Conservation (phyloP, 495 filamentous ascomycete species). For the Neurospora hispaniola region DNA sequence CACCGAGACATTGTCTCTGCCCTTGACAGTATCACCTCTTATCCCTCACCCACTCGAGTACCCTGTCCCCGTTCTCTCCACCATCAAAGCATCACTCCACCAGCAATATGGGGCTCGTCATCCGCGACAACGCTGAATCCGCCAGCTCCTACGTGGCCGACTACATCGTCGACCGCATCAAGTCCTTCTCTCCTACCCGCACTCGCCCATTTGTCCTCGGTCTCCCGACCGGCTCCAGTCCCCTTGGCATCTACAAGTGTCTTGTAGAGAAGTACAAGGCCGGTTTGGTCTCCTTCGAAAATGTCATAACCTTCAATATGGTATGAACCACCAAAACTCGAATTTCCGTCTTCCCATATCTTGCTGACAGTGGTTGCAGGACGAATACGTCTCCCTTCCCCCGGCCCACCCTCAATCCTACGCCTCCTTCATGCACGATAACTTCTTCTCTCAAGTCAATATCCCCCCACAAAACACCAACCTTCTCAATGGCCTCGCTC, state of each 20-base stretch:
- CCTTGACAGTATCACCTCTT: neutral
- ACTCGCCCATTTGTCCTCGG: conserved; percentile 71
- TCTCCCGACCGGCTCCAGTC: conserved; percentile 73
- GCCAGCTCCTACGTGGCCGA: conserved; percentile 69
- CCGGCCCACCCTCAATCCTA: conserved; percentile 75
- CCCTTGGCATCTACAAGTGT: conserved; percentile 65
- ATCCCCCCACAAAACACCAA: conserved; percentile 70
- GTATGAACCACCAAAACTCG: conserved; percentile 32
- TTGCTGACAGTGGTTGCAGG: conserved; percentile 31
- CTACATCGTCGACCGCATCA: conserved; percentile 75
- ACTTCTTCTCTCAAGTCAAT: conserved; percentile 84
- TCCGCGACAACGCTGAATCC: conserved; percentile 54
- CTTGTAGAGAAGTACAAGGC: conserved; percentile 66
- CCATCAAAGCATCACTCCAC: neutral
- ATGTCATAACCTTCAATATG: conserved; percentile 92
- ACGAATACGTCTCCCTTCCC: conserved; percentile 78
- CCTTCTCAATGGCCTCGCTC: conserved; percentile 75
- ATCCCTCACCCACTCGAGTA: neutral
- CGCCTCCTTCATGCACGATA: conserved; percentile 84
- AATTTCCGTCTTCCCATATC: neutral
- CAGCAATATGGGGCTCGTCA: conserved; percentile 66
- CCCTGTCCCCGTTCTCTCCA: neutral
- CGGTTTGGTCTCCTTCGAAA: conserved; percentile 71
- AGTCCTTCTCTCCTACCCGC: conserved; percentile 57
- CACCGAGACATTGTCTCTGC: neutral